phyloP scores from a whole-genome alignment of 352 stramenopile species.

The Pythium brassicae region DNA sequence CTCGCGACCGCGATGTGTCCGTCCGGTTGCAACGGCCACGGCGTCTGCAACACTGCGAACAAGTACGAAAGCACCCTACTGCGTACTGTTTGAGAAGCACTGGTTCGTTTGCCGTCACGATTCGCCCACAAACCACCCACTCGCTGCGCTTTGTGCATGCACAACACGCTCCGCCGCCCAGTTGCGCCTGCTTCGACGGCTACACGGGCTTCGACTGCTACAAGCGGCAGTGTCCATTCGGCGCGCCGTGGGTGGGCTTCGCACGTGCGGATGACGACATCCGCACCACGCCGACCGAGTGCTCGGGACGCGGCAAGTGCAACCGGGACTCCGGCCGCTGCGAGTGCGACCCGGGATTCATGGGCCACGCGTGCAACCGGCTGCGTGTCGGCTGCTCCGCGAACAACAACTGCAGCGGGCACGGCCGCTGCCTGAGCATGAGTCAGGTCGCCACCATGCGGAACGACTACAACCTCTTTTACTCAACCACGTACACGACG shows the following conservation, averaged over 20 bases:
- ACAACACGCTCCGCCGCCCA: conserved; percentile 17
- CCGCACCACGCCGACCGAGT: conserved; percentile 44
- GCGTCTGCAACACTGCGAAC: conserved; percentile 48
- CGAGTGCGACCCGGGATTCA: conserved; percentile 75
- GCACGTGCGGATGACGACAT: conserved; percentile 35
- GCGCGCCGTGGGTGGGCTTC: conserved; percentile 54
- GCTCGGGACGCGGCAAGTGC: conserved; percentile 75
- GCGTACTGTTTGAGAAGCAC: too few species aligned
- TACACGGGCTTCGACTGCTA: conserved; percentile 89
- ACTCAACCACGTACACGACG: conserved; percentile 44
- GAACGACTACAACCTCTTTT: conserved; percentile 67
- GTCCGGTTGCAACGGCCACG: conserved; percentile 65
- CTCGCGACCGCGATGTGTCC: conserved; percentile 29
- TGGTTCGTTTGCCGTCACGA: too few species aligned
- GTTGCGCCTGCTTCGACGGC: conserved; percentile 80
- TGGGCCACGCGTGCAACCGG: conserved; percentile 57
- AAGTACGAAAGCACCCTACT: conserved; percentile 24
- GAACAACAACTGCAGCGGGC: conserved; percentile 69
- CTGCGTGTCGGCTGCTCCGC: conserved; percentile 60
- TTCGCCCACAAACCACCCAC: too few species aligned
- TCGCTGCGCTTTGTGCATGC: neutral
- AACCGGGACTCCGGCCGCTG: conserved; percentile 71
- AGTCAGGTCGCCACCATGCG: conserved; percentile 29
- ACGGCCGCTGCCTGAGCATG: conserved; percentile 88
- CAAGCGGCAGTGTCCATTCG: conserved; percentile 65